phyloP scores from a whole-genome alignment of 1,284 basidiomycete genomes.

The Cerioporus squamosus region DNA sequence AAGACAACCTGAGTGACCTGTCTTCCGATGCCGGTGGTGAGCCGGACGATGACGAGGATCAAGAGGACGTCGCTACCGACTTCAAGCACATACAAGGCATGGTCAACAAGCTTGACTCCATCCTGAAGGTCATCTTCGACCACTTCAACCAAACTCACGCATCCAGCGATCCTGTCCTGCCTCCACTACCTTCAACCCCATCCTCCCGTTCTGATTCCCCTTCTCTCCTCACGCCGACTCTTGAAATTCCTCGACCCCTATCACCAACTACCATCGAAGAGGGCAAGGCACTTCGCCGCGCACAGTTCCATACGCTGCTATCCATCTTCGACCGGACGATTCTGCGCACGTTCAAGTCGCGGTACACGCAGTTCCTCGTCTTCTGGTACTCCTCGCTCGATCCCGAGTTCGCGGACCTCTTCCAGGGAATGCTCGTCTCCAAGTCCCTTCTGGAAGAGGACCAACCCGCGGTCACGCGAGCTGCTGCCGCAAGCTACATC shows the following conservation, averaged over 20 bases:
- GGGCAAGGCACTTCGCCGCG: conserved; percentile 44
- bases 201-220: conserved; percentile 28
- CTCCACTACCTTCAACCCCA: conserved; percentile 29
- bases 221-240: conserved; percentile 12
- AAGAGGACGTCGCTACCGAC: conserved; percentile 51
- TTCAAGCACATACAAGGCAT: conserved; percentile 80
- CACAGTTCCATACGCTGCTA: conserved; percentile 87
- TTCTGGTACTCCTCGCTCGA: conserved; percentile 96
- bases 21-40: conserved; percentile 72
- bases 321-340: conserved; percentile 94
- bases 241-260: conserved; percentile 16
- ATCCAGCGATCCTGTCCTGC: conserved; percentile 20
- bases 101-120: conserved; percentile 90
- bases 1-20: conserved; percentile 61
- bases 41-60: conserved; percentile 48
- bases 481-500: conserved; percentile 91
- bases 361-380: conserved; percentile 96
- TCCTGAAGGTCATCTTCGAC: conserved; percentile 84
- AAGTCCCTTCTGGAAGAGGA: conserved; percentile 76
- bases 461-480: conserved; percentile 76
- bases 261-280: conserved; percentile 35
- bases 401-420: conserved; percentile 88
- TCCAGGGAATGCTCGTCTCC: conserved; percentile 91
- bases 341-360: conserved; percentile 94
- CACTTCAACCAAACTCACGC: conserved; percentile 67